These are phyloP conservation scores for Gloeophyllum trabeum DNA, from an alignment of 768 basidiomycete species.

Conservation along the genomic window DNA sequence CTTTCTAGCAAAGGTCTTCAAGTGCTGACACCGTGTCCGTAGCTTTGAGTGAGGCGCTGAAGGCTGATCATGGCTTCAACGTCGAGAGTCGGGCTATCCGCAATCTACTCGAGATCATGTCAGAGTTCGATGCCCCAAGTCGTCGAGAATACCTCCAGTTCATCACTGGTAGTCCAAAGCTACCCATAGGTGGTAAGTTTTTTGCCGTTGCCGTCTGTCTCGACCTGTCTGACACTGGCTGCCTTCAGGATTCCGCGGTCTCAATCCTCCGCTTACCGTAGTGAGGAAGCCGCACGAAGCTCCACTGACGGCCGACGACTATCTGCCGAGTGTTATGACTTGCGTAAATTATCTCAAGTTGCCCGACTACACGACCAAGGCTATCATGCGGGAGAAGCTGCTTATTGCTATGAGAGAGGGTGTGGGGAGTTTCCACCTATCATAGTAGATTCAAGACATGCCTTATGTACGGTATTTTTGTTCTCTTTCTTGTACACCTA, in stretches of 20 bases:
- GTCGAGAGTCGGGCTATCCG: constrained; percentile 88
- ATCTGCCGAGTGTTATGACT: constrained; percentile 97
- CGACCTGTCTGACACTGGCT: constrained; percentile 3
- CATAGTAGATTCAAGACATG: too few species aligned
- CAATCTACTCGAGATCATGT: constrained; percentile 79
- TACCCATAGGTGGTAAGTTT: constrained; percentile 84
- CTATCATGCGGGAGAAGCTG: constrained; percentile 76
- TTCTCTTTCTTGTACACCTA: constrained; percentile 1
- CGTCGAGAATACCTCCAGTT: constrained; percentile 92
- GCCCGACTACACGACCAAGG: constrained; percentile 88
- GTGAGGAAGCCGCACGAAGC: constrained; percentile 95
- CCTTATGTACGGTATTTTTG: background rate
- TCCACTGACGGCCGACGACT: constrained; percentile 84
- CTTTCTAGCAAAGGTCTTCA: constrained; percentile 1
- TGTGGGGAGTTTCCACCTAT: constrained; percentile 94
- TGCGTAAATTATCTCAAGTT: constrained; percentile 96
- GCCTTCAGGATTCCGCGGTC: constrained; percentile 75
- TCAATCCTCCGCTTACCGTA: constrained; percentile 90
- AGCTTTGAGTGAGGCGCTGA: constrained; percentile 86
- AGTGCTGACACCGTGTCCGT: constrained; percentile 8
- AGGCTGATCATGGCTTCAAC: constrained; percentile 98
- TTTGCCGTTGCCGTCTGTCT: constrained; percentile 1
- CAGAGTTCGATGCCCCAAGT: constrained; percentile 58
- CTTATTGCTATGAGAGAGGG: constrained; percentile 85
- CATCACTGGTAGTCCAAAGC: constrained; percentile 93